Evolutionary conservation across 257 asterid genomes (phyloP).

Genomic region (Nicotiana benthamiana): DNA sequence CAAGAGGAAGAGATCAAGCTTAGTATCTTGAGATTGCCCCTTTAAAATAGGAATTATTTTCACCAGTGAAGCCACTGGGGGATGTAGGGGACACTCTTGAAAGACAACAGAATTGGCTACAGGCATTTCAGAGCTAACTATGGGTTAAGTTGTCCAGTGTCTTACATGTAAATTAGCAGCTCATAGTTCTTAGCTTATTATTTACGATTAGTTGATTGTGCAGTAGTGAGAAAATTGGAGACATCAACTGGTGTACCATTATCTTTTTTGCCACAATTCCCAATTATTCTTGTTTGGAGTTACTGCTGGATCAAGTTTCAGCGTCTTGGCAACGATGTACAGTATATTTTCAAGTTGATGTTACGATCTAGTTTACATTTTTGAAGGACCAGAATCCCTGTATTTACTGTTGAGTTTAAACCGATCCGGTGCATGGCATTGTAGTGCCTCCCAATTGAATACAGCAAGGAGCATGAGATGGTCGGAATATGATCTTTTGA

Average conservation of each 20-base stretch:
- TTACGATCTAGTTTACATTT: background rate
- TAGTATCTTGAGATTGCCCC: slow-evolving; percentile 22
- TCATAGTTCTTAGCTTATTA: background rate
- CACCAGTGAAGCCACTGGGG: background rate
- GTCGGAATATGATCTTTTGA: background rate
- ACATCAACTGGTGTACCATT: background rate
- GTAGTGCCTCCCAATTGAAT: background rate
- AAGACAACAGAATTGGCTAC: background rate
- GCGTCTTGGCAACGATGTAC: background rate
- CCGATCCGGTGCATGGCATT: background rate
- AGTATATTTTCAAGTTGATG: background rate
- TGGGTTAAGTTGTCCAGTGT: background rate
- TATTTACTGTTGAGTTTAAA: background rate
- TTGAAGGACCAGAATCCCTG: background rate
- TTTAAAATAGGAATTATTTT: background rate
- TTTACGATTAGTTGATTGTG: background rate
- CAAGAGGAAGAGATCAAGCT: slow-evolving; percentile 77
- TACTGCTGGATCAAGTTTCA: background rate
- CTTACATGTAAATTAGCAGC: slow-evolving; percentile 5
- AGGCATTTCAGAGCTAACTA: slow-evolving; percentile 1
- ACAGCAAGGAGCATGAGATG: background rate
- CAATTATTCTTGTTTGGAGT: background rate
- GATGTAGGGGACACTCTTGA: background rate
- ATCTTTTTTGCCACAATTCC: background rate
- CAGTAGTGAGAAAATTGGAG: slow-evolving; percentile 4